phyloP scores from a whole-genome alignment of 495 filamentous ascomycete species.

The Podospora sp. region DNA sequence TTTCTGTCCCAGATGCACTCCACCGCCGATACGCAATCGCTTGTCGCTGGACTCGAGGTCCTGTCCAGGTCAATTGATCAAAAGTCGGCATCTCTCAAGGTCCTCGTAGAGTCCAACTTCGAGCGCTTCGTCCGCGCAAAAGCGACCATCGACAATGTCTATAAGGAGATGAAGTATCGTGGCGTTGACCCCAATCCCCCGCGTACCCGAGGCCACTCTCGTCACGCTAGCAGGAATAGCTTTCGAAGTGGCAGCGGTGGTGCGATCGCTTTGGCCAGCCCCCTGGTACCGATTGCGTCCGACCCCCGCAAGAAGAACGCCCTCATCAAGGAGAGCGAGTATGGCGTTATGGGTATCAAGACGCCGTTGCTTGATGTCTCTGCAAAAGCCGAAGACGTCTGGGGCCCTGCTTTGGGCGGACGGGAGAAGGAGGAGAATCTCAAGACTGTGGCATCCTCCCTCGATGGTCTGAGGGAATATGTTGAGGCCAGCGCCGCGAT shows the following conservation, averaged over 20 bases:
- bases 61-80: slow-evolving; percentile 91
- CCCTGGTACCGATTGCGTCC: slow-evolving; percentile 35
- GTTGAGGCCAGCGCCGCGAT: slow-evolving; percentile 79
- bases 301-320: slow-evolving; percentile 80
- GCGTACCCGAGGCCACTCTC: slow-evolving; percentile 55
- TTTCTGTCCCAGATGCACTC: slow-evolving; percentile 92
- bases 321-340: slow-evolving; percentile 89
- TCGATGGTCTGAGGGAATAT: slow-evolving; percentile 77
- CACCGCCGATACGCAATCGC: slow-evolving; percentile 73
- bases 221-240: slow-evolving; percentile 64
- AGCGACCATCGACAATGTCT: slow-evolving; percentile 95
- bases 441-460: slow-evolving; percentile 68
- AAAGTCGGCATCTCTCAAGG: slow-evolving; percentile 93
- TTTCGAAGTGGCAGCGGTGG: slow-evolving; percentile 61
- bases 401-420: slow-evolving; percentile 91
- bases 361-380: slow-evolving; percentile 82
- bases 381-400: slow-evolving; percentile 92
- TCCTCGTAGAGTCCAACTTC: slow-evolving; percentile 95
- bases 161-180: slow-evolving; percentile 94
- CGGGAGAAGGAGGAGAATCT: slow-evolving; percentile 88
- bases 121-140: slow-evolving; percentile 96
- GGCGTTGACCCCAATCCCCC: slow-evolving; percentile 64
- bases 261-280: slow-evolving; percentile 32
- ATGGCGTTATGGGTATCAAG: slow-evolving; percentile 88
- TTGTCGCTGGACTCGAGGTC: slow-evolving; percentile 77